Evolutionary conservation across 2,329 filamentous ascomycete genomes (phyloP), one percentile per base, ranked within the genome.

Genomic region (Colletotrichum spinosum): DNA sequence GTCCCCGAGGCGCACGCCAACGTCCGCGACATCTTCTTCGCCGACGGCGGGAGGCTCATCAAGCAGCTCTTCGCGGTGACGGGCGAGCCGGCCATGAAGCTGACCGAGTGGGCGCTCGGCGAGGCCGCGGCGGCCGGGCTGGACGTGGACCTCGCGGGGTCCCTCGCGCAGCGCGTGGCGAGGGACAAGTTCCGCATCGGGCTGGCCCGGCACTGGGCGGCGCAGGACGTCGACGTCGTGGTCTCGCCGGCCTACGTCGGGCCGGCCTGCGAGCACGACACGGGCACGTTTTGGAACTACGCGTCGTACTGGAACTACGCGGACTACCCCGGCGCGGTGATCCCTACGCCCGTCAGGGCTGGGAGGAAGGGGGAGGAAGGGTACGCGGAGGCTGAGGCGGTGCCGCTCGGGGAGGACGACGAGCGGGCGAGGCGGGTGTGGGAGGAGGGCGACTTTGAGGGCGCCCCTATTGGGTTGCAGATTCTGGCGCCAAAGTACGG

Each of bases 1-100:
- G 69, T 71, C 1, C 69, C 69, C 33, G 68, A 79, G 15, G 75
- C 74, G 0, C 74, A 71, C 66, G 39, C 45, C 0, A 73, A 69
- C 69, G 78, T 82, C 68, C 67, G 74, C 52, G 67, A 67, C 4
- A 77, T 82, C 11, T 85, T 85, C 73, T 85, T 79, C 71, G 83
- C 83, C 0, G 81, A 83, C 34, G 80, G 79, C 12, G 80, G 75
- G 3, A 67, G 65, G 45, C 59, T 67, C 38, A 68, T 76, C 54
- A 74, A 73, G 55, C 71, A 70, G 2, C 69, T 74, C 15, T 73
- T 85, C 37, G 67, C 68, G 0, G 68, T 72, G 9, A 73, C 78
- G 0, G 79, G 78, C 8, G 83, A 86, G 67, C 83, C 83, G 0
- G 68, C 78, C n/a, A 77, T 79, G 10, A 72, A 78, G 0, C 72